Conservation (phyloP, 495 filamentous ascomycete species). For the Podospora comata region DNA sequence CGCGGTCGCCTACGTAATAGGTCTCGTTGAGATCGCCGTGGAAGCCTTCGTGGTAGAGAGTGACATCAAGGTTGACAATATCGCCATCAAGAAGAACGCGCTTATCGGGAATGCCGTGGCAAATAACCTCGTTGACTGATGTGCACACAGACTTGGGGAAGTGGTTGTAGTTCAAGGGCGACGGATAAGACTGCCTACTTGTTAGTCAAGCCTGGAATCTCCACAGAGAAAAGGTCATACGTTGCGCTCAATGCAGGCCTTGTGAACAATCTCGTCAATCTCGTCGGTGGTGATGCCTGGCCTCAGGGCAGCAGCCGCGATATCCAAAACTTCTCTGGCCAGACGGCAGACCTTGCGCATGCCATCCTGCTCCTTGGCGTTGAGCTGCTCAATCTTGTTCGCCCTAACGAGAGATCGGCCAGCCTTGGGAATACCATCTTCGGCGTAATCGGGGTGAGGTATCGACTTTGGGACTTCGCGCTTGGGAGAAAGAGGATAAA, state of each 20-base stretch:
- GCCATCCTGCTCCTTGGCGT: conserved; percentile 68
- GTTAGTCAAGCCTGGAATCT: background rate
- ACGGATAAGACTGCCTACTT: conserved; percentile 79
- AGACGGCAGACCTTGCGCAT: conserved; percentile 94
- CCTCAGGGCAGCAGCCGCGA: conserved; percentile 72
- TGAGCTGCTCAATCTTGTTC: conserved; percentile 78
- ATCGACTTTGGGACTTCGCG: conserved; percentile 78
- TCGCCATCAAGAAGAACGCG: conserved; percentile 77
- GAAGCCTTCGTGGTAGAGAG: conserved; percentile 81
- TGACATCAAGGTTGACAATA: conserved; percentile 87
- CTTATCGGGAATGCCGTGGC: conserved; percentile 86
- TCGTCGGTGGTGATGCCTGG: conserved; percentile 95
- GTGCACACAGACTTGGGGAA: conserved; percentile 99
- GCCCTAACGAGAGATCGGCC: conserved; percentile 65
- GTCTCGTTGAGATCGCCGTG: conserved; percentile 91
- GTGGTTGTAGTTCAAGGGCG: conserved; percentile 89
- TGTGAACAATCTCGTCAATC: conserved; percentile 93
- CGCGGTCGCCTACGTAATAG: conserved; percentile 81
- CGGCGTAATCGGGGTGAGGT: conserved; percentile 77
- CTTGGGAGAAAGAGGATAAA: conserved; percentile 79
- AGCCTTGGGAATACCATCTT: conserved; percentile 76
- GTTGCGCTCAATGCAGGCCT: conserved; percentile 88
- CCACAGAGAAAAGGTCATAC: conserved; percentile 48
- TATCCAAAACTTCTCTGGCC: conserved; percentile 88
- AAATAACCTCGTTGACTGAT: conserved; percentile 93